Base-by-base conservation (phyloP, 2,329 filamentous ascomycete species). In the Aureobasidium sp. region DNA sequence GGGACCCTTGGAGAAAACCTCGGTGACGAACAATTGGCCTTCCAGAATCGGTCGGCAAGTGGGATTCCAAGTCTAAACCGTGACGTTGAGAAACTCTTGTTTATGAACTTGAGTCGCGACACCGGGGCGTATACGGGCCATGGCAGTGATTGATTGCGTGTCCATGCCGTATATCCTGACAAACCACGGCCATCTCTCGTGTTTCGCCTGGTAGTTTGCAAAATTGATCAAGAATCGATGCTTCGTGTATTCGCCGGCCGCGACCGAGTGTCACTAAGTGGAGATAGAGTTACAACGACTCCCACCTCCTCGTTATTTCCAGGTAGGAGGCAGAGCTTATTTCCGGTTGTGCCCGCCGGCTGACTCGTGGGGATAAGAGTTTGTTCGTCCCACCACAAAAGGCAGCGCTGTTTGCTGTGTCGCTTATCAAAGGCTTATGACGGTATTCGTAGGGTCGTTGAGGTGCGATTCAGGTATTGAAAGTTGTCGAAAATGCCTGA, bases 261-360 rank as follows among this genome's bases (percentile, higher is more conserved):
- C 37, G 27, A 42, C 50, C 50, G 50, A 30, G 27, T 13, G 49
- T 52, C 32, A 27, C n/a, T 27, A 54, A 42, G 50, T 54, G 50
- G 50, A 54, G 50, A 54, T 54, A 54, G 50, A 54, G 50, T 54
- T 54, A 27, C 50, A 54, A 41, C 50, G 50, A 54, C 37, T 29
- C 50, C 50, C 41, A 32, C 36, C 50, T 42, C 50, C 25, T 30
- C 2, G 10, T 54, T 54, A 54, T 54, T 54, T 42, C 50, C 50
- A 54, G 50, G 8, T 15, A 27, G 16, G 15, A 27, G 11, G 27
- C 32, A 16, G 13, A n/a, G 2, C 15, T 54, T 54, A 54, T 54
- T 54, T 10, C 50, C 50, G 50, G 21, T 1, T 1, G 15, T 10
- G 49, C 6, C 6, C 7, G 21, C 21, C 11, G 3, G 9, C 36